A percentile compares a stretch with the other conserved stretches of the same genome.
Conservation (phyloP, 345 rosid genomes). For the Eucalyptus tenuipes region DNA sequence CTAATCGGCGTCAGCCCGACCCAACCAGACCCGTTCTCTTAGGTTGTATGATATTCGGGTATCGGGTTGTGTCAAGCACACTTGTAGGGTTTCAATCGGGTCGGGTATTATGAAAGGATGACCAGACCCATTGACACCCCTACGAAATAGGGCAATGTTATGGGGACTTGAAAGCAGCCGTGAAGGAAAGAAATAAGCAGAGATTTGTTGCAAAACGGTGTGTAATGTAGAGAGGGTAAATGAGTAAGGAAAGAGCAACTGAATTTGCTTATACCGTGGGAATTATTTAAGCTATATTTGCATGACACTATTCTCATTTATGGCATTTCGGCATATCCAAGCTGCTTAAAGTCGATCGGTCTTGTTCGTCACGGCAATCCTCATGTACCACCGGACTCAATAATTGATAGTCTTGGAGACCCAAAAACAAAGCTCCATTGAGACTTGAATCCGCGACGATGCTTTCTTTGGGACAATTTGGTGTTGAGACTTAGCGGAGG, state of each 20-base stretch:
- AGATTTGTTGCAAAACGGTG: not conserved
- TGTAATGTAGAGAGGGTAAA: not conserved
- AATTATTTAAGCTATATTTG: not conserved
- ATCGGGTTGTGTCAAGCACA: fast-evolving
- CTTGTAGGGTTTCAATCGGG: fast-evolving
- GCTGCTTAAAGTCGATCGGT: not conserved
- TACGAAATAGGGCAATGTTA: not conserved
- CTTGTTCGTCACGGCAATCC: not conserved
- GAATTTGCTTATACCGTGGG: not conserved
- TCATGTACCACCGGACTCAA: not conserved
- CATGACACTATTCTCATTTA: not conserved
- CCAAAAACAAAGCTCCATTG: not conserved
- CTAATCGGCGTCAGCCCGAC: fast-evolving
- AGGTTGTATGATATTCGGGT: too few species aligned
- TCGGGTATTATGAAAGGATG: fast-evolving
- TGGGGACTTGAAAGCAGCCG: not conserved
- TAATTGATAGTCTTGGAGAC: not conserved
- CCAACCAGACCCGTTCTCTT: fast-evolving
- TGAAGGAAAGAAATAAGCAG: not conserved
- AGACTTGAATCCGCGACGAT: not conserved
- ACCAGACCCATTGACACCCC: too few species aligned
- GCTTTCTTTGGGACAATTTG: not conserved
- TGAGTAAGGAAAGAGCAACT: not conserved
- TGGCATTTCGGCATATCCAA: not conserved
- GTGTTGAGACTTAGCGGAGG: not conserved